These are phyloP conservation scores for Trichosporon inkin DNA, from an alignment of 1,284 basidiomycete species.

Conservation along the genomic window DNA sequence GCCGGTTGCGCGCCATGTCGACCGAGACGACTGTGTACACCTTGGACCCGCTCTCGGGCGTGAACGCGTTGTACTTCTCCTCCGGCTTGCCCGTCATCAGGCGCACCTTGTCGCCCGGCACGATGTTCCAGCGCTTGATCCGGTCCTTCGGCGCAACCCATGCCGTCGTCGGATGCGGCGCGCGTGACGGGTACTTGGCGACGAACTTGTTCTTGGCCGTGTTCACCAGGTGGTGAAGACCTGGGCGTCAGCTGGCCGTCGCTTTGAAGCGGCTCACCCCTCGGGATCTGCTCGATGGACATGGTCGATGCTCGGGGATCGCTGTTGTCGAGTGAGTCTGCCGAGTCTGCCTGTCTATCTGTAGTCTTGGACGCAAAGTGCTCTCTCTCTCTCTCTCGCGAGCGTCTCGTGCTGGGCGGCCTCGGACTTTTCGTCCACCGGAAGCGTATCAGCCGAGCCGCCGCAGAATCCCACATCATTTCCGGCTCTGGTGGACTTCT, in stretches of 20 bases:
- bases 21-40: constrained; percentile 41
- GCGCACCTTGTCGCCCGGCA: constrained; percentile 45
- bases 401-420: too few relatives aligned
- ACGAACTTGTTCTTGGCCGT: constrained; percentile 24
- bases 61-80: constrained; percentile 32
- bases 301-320: not conserved
- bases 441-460: too few relatives aligned
- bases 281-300: not conserved
- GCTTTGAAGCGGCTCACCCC: not conserved
- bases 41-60: constrained; percentile 35
- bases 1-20: constrained; percentile 41
- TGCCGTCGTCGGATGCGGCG: constrained; percentile 30
- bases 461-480: too few relatives aligned
- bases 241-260: constrained; percentile 13
- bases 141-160: constrained; percentile 39
- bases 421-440: constrained; percentile 6
- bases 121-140: constrained; percentile 45
- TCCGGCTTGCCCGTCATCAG: constrained; percentile 39
- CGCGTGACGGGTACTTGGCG: constrained; percentile 32
- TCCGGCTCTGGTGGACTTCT: too few relatives aligned
- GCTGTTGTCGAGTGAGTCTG: not conserved
- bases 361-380: not conserved
- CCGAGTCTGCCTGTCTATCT: too few relatives aligned
- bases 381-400: too few relatives aligned
- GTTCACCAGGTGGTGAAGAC: constrained; percentile 36